Evolutionary conservation across 2,329 filamentous ascomycete genomes (phyloP).

Genomic region (Xylariaceae sp.): DNA sequence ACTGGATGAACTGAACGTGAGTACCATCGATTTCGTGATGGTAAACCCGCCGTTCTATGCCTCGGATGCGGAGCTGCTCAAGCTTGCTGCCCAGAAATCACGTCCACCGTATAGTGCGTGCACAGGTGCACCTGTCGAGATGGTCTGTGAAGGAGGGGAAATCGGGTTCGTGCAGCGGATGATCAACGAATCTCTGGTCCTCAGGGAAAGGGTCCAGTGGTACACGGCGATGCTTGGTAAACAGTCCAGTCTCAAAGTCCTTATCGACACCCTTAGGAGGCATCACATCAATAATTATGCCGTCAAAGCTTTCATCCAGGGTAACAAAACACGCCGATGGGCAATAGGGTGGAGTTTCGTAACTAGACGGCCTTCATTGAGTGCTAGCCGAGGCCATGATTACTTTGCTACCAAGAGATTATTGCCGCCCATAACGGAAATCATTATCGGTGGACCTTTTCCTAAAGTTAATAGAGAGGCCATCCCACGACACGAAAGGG

Average conservation of each 20-base stretch:
- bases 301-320: slow-evolving; percentile 79
- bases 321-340: slow-evolving; percentile 81
- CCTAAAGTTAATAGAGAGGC: slow-evolving; percentile 19
- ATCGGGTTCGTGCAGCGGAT: slow-evolving; percentile 75
- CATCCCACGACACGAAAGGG: slow-evolving; percentile 39
- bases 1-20: slow-evolving; percentile 57
- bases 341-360: slow-evolving; percentile 87
- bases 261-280: slow-evolving; percentile 65
- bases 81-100: slow-evolving; percentile 69
- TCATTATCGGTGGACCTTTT: slow-evolving; percentile 47
- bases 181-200: slow-evolving; percentile 68
- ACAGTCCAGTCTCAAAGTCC: slow-evolving; percentile 67
- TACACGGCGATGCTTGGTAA: slow-evolving; percentile 93
- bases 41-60: slow-evolving; percentile 94
- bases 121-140: slow-evolving; percentile 81
- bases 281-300: slow-evolving; percentile 76
- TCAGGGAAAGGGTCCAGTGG: slow-evolving; percentile 74
- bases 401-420: slow-evolving; percentile 48
- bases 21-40: slow-evolving; percentile 79
- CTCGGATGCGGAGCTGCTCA: slow-evolving; percentile 71
- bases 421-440: slow-evolving; percentile 51
- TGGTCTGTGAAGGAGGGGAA: slow-evolving; percentile 84
- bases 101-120: slow-evolving; percentile 72
- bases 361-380: slow-evolving; percentile 64
- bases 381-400: slow-evolving; percentile 49